Percentiles rank a stretch among this genome's conserved stretches.
Conservation (phyloP, 306 rosid species). For the Trifolium fragiferum region DNA sequence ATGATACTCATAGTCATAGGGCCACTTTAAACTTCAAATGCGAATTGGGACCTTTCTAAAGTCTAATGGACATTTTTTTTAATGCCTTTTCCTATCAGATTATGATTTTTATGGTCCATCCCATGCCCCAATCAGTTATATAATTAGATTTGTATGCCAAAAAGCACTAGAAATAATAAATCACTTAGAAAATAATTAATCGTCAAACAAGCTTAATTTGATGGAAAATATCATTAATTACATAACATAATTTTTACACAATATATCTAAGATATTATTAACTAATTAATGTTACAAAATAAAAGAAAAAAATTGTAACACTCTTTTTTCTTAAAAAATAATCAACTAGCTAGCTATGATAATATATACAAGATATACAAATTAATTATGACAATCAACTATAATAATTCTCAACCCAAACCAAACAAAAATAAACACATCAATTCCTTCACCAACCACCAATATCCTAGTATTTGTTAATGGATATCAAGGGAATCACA, state of each 20-base stretch:
- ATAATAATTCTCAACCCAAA: constrained; percentile 39
- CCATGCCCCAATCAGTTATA: constrained; percentile 33
- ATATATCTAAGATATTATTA: neutral
- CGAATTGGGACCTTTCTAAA: constrained; percentile 57
- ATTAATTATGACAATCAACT: constrained; percentile 43
- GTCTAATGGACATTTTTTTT: constrained; percentile 38
- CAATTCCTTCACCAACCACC: constrained; percentile 23
- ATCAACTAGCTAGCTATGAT: constrained; percentile 43
- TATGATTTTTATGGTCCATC: constrained; percentile 55
- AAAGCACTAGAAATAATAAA: constrained; percentile 18
- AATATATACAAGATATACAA: constrained; percentile 51
- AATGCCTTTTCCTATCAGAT: constrained; percentile 45
- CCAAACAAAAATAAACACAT: constrained; percentile 35
- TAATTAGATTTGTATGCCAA: neutral
- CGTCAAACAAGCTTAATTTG: constrained; percentile 4
- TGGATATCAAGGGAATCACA: constrained; percentile 40
- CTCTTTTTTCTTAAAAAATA: constrained; percentile 19
- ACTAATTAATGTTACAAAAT: constrained; percentile 1
- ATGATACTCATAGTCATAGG: constrained; percentile 46
- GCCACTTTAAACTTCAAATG: constrained; percentile 57
- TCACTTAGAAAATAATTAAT: neutral
- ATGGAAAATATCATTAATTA: constrained; percentile 1
- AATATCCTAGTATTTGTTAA: constrained; percentile 39
- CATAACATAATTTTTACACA: neutral
- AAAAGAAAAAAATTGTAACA: neutral